Base-by-base conservation (phyloP, 2,329 filamentous ascomycete species). In the Cylindrodendrum hubeiense region DNA sequence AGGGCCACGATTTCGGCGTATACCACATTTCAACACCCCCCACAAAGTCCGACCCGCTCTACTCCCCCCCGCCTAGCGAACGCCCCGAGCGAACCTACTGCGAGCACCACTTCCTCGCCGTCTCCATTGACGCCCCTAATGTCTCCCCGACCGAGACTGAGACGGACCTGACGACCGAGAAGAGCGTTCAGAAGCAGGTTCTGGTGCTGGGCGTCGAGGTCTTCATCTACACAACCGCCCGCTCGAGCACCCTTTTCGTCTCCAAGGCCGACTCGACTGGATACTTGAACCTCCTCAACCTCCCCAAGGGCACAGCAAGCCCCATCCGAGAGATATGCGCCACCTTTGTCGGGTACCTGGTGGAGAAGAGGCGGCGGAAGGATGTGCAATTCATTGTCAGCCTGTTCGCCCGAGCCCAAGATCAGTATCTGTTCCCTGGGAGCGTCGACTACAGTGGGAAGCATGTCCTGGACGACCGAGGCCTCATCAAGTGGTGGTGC, bases 181-280 rank as follows among this genome's bases (percentile, higher is more conserved):
- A 54, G 44, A 55, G 68, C 65, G 7, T 60, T 3, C 67, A 73
- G 5, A 79, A 76, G 19, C 85, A 89, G 67, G 85, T 97, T 1
- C 81, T 98, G 7, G 86, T 95, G 9, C 90, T 97, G 63, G 95
- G 92, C 17, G 86, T 99, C 67, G 96, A 99, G 77, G 85, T 98
- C 55, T 86, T 96, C 72, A 87, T 99, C 65, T 99, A 97, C 80
- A 92, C 90, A 0, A 97, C 95, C 0, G 87, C 88, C 49, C 87
- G 88, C 72, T 87, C 94, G 24, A 97, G 92, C 2, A 98, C 93
- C 4, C 87, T 98, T 58, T 99, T 99, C 78, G 91, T 99, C 24
- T 95, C 95, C 68, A 99, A 99, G 80, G 96, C 96, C 52, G 96
- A 99, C 81, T 98, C 96, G 10, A 98, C 95, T 0, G 96, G 97